phyloP scores from a whole-genome alignment of 78 protist species.

The Protostelium mycophagum region DNA sequence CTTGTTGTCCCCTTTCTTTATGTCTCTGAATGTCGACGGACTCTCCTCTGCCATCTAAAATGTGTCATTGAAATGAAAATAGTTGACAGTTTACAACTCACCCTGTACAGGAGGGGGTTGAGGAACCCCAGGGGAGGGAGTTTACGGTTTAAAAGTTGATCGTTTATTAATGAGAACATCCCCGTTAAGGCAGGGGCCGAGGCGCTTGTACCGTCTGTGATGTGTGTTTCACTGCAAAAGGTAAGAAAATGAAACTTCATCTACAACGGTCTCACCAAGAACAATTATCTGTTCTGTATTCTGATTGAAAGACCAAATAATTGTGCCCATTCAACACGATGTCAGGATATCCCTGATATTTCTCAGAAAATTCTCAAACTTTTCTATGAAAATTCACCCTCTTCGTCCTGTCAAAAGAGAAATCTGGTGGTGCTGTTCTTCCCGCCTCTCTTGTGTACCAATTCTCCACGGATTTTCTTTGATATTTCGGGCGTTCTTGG shows the following conservation, averaged over 20 bases:
- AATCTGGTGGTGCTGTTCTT: slow-evolving; percentile 29
- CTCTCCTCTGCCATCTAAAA: background rate
- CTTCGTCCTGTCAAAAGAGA: slow-evolving; percentile 16
- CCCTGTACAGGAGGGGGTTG: slow-evolving; percentile 69
- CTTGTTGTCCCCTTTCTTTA: slow-evolving; percentile 53
- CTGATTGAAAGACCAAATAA: background rate
- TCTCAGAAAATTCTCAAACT: background rate
- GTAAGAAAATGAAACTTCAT: background rate
- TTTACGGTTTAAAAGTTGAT: slow-evolving; percentile 23
- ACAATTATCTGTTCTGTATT: background rate
- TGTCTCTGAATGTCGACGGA: slow-evolving; percentile 68
- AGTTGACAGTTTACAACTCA: background rate
- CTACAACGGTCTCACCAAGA: background rate
- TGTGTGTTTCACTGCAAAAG: background rate
- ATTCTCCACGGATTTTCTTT: slow-evolving; percentile 15
- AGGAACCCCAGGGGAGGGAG: slow-evolving; percentile 62
- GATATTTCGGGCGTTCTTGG: slow-evolving; percentile 44
- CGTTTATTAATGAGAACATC: slow-evolving; percentile 64
- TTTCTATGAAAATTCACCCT: background rate
- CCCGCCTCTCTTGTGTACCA: background rate
- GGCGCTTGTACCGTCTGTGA: slow-evolving; percentile 56
- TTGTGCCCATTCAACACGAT: slow-evolving; percentile 33
- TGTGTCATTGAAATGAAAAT: background rate
- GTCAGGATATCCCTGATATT: slow-evolving; percentile 30
- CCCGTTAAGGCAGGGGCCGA: slow-evolving; percentile 70